Percentiles rank a stretch among this genome's conserved stretches.
phyloP scores from a whole-genome alignment of 108 stramenopile species.

The Conticribra guillardii region DNA sequence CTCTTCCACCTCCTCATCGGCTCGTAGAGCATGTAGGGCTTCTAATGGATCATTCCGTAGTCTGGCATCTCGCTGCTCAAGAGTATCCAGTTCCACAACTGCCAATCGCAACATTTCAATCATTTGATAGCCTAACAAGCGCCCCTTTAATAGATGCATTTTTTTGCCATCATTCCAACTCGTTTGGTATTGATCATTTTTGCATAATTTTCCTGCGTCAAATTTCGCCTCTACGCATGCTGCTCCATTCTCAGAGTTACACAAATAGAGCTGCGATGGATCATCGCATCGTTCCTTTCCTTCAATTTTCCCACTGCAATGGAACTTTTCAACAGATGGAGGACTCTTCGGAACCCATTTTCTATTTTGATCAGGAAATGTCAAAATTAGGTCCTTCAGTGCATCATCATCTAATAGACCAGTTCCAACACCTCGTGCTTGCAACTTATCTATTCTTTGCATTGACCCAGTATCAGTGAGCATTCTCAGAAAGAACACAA shows the following conservation, averaged over 20 bases:
- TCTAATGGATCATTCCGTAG: neutral
- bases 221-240: slow-evolving; percentile 22
- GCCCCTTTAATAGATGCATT: slow-evolving; percentile 31
- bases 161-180: slow-evolving; percentile 38
- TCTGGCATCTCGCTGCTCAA: slow-evolving; percentile 9
- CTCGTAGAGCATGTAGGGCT: neutral
- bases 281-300: slow-evolving; percentile 26
- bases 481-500: slow-evolving; percentile 14
- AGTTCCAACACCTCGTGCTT: slow-evolving; percentile 19
- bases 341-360: neutral
- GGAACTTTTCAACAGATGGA: slow-evolving; percentile 14
- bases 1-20: slow-evolving; percentile 24
- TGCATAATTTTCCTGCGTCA: neutral
- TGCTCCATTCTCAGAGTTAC: slow-evolving; percentile 13
- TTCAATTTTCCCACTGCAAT: slow-evolving; percentile 25
- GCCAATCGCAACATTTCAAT: slow-evolving; percentile 26
- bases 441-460: slow-evolving; percentile 7
- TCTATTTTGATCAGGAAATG: slow-evolving; percentile 11
- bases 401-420: slow-evolving; percentile 12
- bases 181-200: slow-evolving; percentile 12
- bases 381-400: slow-evolving; percentile 14
- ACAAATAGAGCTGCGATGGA: slow-evolving; percentile 8
- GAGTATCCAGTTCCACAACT: slow-evolving; percentile 12
- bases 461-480: neutral
- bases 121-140: slow-evolving; percentile 21